phyloP scores from a whole-genome alignment of 306 rosid genomes.

The Citrullus mucosospermus region DNA sequence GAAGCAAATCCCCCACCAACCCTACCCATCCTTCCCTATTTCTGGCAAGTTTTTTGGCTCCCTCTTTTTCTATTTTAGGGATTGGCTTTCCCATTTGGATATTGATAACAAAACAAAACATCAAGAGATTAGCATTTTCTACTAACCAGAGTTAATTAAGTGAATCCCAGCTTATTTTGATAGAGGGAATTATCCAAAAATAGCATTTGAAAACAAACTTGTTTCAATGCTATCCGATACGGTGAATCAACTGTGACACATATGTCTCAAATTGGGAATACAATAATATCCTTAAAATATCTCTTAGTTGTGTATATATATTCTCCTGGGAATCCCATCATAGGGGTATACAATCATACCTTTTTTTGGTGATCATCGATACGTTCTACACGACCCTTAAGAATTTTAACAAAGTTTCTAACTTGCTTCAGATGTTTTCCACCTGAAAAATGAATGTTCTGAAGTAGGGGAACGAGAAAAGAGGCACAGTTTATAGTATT shows the following conservation, averaged over 20 bases:
- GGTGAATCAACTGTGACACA: not conserved
- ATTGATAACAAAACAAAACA: not conserved
- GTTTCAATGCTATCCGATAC: not conserved
- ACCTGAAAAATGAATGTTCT: not conserved
- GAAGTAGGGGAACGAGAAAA: not conserved
- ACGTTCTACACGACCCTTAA: not conserved
- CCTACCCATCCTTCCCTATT: not conserved
- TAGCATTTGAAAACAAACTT: not conserved
- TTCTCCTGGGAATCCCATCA: not conserved
- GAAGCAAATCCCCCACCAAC: constrained; percentile 1
- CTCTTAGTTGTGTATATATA: not conserved
- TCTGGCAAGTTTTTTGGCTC: not conserved
- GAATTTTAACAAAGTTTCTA: not conserved
- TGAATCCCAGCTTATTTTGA: not conserved
- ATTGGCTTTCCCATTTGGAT: not conserved
- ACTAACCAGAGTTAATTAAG: not conserved
- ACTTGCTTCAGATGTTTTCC: not conserved
- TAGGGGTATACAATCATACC: not conserved
- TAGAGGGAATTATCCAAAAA: not conserved
- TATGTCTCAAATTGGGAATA: constrained; percentile 1
- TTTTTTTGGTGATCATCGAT: not conserved
- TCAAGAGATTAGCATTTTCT: not conserved
- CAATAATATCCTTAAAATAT: not conserved
- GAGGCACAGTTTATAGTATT: not conserved
- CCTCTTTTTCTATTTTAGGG: not conserved